Evolutionary conservation across 2,329 filamentous ascomycete species (phyloP).

Genomic region (Bimuria novae-zelandiae): DNA sequence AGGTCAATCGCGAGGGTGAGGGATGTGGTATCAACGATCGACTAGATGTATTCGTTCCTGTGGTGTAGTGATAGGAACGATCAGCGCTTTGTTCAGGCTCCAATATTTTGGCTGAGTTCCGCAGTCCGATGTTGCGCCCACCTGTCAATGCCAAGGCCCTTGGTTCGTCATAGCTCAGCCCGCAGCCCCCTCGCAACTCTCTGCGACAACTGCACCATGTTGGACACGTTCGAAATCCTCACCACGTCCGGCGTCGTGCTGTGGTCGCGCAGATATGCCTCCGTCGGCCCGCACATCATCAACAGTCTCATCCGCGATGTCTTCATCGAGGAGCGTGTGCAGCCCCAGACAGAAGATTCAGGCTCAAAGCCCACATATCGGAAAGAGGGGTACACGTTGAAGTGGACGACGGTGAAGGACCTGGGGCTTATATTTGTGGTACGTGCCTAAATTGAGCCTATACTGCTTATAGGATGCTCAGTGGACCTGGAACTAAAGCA

Average conservation of each 20-base stretch:
- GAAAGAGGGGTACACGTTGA: constrained; percentile 91
- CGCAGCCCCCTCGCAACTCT: constrained; percentile 3
- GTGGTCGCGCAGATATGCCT: constrained; percentile 87
- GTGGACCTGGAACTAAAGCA: not conserved
- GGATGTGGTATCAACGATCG: not conserved
- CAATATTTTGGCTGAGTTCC: constrained; percentile 8
- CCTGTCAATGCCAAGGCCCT: constrained; percentile 28
- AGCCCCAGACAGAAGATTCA: constrained; percentile 64
- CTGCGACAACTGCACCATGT: constrained; percentile 59
- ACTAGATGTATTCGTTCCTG: not conserved
- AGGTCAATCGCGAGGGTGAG: constrained; percentile 9
- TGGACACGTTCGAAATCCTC: constrained; percentile 95
- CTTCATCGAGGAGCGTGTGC: constrained; percentile 91
- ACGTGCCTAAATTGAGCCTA: constrained; percentile 43
- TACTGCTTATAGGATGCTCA: not conserved
- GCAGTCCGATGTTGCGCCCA: constrained; percentile 13
- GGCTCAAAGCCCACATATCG: constrained; percentile 75
- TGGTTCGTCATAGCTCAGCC: constrained; percentile 35
- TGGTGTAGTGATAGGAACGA: constrained; percentile 5
- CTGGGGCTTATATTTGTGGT: constrained; percentile 95
- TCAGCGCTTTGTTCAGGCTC: constrained; percentile 1
- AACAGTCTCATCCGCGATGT: constrained; percentile 96
- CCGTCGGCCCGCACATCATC: constrained; percentile 80
- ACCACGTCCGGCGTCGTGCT: constrained; percentile 96
- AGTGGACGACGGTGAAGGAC: constrained; percentile 93